Evolutionary conservation across 2,329 filamentous ascomycete species (phyloP), one percentile per base, ranked within the genome.

Genomic region (Aquanectria penicillioides): DNA sequence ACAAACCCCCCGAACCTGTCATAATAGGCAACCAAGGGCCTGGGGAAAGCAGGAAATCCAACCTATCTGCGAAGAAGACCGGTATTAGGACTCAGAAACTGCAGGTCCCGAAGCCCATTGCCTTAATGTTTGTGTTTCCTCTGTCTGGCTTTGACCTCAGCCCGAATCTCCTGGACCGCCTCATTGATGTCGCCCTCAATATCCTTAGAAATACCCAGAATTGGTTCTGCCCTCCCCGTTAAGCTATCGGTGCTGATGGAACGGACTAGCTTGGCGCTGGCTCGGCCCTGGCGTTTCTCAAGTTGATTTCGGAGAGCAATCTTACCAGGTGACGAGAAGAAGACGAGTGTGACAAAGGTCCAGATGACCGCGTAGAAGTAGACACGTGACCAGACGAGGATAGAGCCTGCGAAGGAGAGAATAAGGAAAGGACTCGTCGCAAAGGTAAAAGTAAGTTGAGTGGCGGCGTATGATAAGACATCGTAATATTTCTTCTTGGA

Each of bases 401-500:
- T 75, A 9, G 90, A 94, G 59, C 87, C 85, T 15, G 81, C 77
- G 64, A 97, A 87, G 18, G 82, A 83, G 20, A 99, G 89, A 33
- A 97, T 81, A 38, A 97, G 85, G 77, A 99, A 99, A 0, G 95
- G 95, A 1, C 89, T 84, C 1, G 89, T 91, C 49, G 87, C 86
- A 75, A 97, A 99, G 41, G 89, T 89, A 75, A 98, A 93, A 2
- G 87, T 86, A n/a, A 89, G 73, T 74, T 97, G 94, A 0, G 94
- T 97, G 11, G 86, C 81, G 22, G 97, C 49, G 76, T 86, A 92
- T 57, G 90, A 92, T 61, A 87, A 81, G 44, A 92, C 71, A 71
- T 99, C 95, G 78, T 99, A 99, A 78, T 93, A 94, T 61, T 83
- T 86, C 77, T 99, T 99, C 69, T 82, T 82, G 0, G 87, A 80